Percentiles rank a stretch among this genome's conserved stretches.
phyloP scores from a whole-genome alignment of 768 basidiomycete species.

The Rubroboletus pulcherrimus region DNA sequence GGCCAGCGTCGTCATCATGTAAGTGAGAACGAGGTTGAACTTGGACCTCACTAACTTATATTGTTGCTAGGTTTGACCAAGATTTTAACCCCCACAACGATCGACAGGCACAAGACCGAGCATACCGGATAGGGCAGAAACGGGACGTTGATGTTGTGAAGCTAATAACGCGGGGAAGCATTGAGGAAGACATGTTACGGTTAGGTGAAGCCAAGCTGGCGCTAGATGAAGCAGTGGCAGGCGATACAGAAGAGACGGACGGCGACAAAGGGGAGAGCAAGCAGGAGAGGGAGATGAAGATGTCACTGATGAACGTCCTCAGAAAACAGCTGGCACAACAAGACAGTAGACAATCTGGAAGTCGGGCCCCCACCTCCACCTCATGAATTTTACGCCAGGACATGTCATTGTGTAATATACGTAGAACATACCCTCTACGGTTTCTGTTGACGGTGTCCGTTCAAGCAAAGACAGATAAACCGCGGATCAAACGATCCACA shows the following conservation, averaged over 20 bases:
- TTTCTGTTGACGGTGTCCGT: background rate
- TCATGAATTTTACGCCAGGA: conserved; percentile 10
- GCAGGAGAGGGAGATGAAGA: conserved; percentile 80
- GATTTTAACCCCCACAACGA: conserved; percentile 99
- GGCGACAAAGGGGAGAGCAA: conserved; percentile 56
- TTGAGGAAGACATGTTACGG: conserved; percentile 94
- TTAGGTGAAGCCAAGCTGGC: conserved; percentile 89
- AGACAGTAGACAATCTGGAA: conserved; percentile 26
- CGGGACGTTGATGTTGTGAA: conserved; percentile 93
- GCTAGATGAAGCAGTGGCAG: conserved; percentile 92
- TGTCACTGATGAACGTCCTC: conserved; percentile 78
- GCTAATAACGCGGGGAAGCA: conserved; percentile 84
- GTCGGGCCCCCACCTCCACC: background rate
- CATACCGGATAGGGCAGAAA: conserved; percentile 95
- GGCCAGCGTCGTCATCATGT: conserved; percentile 94
- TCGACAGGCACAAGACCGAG: conserved; percentile 94
- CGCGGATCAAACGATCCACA: conserved; percentile 70
- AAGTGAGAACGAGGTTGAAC: conserved; percentile 20
- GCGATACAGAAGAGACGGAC: conserved; percentile 55
- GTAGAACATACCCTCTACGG: conserved; percentile 20
- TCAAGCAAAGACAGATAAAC: conserved; percentile 45
- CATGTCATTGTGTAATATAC: conserved; percentile 15
- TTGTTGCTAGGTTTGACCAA: conserved; percentile 78
- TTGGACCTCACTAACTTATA: background rate
- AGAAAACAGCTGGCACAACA: conserved; percentile 75